Evolutionary conservation across 129 eudicot genomes (phyloP), one percentile per base, ranked within the genome.

Genomic region (Flaveria linearis): DNA sequence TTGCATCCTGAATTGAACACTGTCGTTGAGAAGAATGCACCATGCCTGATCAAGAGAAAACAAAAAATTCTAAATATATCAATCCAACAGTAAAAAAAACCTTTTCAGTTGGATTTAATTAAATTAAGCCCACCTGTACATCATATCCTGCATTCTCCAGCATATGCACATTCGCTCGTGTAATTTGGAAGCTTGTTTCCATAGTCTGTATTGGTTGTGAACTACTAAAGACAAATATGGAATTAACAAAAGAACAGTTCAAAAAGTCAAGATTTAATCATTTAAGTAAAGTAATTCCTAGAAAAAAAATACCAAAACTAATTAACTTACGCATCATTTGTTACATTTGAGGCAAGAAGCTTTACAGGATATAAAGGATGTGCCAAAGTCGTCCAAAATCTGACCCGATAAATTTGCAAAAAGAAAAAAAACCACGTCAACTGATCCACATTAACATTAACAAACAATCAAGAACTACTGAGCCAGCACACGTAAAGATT

Each of bases 11-110:
- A 86, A 88, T 73, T 86, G 84, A 71, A 88, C 94, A 71, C 75
- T 80, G 73, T 88, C 94, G 78, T 88, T 86, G 30, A 88, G 87
- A 77, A 88, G 90, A 67, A 88, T 86, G 51, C 89, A 88, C 94
- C 94, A 88, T 15, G 84, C 91, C 94, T 86, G 82, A 39, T 69
- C 49, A 78, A 45, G 16, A 64, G 30, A 71, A 73, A 41, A n/a
- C 45, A 42, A 17, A 76, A 47, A 43, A 12, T 68, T 70, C 14
- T 30, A 71, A 63, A 61, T 60, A 23, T 36, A 64, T 50, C 68
- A 0, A 68, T 49, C 28, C 46, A 39, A 51, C 41, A 71, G n/a
- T 16, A 56, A 33, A 64, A 64, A 28, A 36, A 3, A 60, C 17
- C n/a, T 33, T 71, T 72, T 11, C 58, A 72, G 56, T 62, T 62